Conservation (phyloP, 2,329 filamentous ascomycete genomes). For the Exophiala bonariae region DNA sequence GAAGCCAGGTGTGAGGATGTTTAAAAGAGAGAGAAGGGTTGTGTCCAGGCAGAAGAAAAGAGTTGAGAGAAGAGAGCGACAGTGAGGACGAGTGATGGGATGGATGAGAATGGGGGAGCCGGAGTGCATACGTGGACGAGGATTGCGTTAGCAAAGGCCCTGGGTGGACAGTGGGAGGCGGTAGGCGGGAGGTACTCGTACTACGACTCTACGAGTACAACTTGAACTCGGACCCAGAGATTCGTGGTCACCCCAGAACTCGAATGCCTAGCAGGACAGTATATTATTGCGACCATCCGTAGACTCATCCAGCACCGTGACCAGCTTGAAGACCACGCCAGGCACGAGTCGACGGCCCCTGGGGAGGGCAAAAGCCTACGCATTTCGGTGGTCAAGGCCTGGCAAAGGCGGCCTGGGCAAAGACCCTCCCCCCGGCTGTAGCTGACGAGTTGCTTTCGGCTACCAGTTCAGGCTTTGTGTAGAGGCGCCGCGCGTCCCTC, state of each 20-base stretch:
- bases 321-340: too few species aligned
- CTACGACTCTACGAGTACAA: too few species aligned
- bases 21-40: not conserved
- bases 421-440: not conserved
- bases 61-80: not conserved
- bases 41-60: not conserved
- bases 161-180: too few species aligned
- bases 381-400: too few species aligned
- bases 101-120: too few species aligned
- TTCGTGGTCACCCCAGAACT: not conserved
- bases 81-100: too few species aligned
- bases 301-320: not conserved
- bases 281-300: not conserved
- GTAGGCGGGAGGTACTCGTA: too few species aligned
- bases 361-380: too few species aligned
- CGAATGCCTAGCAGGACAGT: not conserved
- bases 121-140: too few species aligned
- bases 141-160: too few species aligned
- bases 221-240: too few species aligned
- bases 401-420: not conserved
- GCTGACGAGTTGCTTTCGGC: not conserved
- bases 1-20: not conserved
- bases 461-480: not conserved
- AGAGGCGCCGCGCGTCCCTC: conserved; percentile 2
- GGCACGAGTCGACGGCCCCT: too few species aligned